Percentiles rank a stretch among this genome's conserved stretches.
Conservation (phyloP, 2,329 filamentous ascomycete species). For the Claviceps fusiformis region DNA sequence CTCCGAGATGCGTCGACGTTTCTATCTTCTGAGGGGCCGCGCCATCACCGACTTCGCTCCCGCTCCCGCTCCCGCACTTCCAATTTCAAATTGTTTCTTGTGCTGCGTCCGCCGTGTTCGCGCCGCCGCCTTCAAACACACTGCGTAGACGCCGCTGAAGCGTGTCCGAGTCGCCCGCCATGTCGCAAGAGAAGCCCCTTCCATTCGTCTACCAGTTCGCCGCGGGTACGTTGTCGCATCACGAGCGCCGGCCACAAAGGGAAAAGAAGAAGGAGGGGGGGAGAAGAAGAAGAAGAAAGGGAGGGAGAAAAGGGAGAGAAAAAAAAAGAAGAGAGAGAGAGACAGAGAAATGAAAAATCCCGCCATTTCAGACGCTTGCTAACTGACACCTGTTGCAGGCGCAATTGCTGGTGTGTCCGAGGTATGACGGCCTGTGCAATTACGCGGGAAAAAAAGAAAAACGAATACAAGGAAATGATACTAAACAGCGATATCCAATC, state of each 20-base stretch:
- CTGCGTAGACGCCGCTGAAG: background rate
- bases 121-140: slow-evolving; percentile 10
- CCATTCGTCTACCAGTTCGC: slow-evolving; percentile 92
- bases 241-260: background rate
- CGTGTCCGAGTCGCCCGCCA: slow-evolving; percentile 25
- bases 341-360: background rate
- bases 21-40: background rate
- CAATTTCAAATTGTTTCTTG: no score
- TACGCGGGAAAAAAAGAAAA: background rate
- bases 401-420: slow-evolving; percentile 97
- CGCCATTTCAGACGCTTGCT: slow-evolving; percentile 3
- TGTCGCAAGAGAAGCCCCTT: slow-evolving; percentile 60
- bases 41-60: slow-evolving; percentile 3
- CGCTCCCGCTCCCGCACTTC: background rate
- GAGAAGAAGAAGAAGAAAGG: background rate
- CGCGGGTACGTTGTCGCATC: slow-evolving; percentile 49
- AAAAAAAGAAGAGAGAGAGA: background rate
- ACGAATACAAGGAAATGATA: no score
- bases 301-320: background rate
- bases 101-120: background rate
- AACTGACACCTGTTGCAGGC: slow-evolving; percentile 31
- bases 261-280: background rate
- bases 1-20: background rate
- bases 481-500: slow-evolving; percentile 4
- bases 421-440: slow-evolving; percentile 33